Evolutionary conservation across 2,329 filamentous ascomycete species (phyloP), one percentile per base, ranked within the genome.

Genomic region (Emergomyces orientalis): DNA sequence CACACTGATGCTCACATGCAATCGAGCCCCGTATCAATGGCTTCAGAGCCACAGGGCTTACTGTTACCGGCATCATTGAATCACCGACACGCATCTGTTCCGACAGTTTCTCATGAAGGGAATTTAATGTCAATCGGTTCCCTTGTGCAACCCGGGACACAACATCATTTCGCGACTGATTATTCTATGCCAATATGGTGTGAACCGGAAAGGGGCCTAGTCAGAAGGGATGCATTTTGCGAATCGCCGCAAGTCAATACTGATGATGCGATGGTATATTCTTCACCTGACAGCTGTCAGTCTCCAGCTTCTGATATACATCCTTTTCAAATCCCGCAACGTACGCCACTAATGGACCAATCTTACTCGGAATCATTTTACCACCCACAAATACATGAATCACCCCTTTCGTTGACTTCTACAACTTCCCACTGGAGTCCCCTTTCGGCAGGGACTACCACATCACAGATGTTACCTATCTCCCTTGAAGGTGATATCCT

Each of bases 201-300:
- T 58, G 71, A 72, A 55, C 69, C 76, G 66, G 72, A 74, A 57
- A 66, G 75, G 62, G 69, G 70, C 30, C 65, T 75, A 27, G 70
- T 73, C 57, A 71, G 67, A 59, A 65, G 61, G 22, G 65, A 69
- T 43, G 67, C 73, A 37, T 72, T 71, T 63, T 70, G 70, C 41
- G 70, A 70, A 59, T 70, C 74, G n/a, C 67, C 76, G 41, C 74
- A 74, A 51, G 72, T 76, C 43, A 68, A 73, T 6, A 66, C 71
- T 6, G 75, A 77, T 55, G 77, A 78, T 60, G 70, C 72, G 49
- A 73, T 72, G n/a, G 74, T 77, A 64, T 78, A 77, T 64, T 76
- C 77, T 39, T 77, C 76, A 13, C 75, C 76, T 51, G 76, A 77
- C 62, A 75, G 75, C 61, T 78, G 76, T 65, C 73, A 73, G n/a